A percentile compares a stretch with the other conserved stretches of the same genome.
Conservation (phyloP, 2,329 filamentous ascomycete species). For the Fusarium ambrosium region DNA sequence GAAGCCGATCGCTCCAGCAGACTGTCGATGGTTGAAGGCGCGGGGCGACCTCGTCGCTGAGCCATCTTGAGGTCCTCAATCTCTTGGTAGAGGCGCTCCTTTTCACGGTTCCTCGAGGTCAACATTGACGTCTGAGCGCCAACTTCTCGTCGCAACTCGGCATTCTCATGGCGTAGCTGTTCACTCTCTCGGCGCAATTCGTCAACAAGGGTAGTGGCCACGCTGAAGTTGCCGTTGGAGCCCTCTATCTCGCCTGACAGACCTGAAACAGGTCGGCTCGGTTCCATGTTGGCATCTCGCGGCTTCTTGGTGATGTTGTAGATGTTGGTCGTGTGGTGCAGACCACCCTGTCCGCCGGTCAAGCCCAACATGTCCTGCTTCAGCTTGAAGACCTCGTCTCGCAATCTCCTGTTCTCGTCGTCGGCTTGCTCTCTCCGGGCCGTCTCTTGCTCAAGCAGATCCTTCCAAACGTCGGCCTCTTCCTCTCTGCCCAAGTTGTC, state of each 20-base stretch:
- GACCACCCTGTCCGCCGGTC: constrained; percentile 51
- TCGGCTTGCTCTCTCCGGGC: constrained; percentile 90
- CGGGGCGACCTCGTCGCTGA: constrained; percentile 76
- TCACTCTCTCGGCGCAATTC: constrained; percentile 78
- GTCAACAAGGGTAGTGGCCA: constrained; percentile 78
- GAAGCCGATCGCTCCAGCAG: constrained; percentile 96
- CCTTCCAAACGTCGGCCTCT: constrained; percentile 91
- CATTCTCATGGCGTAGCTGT: constrained; percentile 90
- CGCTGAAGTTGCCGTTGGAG: constrained; percentile 66
- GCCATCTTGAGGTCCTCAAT: constrained; percentile 96
- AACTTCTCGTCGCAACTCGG: constrained; percentile 90
- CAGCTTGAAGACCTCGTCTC: constrained; percentile 85
- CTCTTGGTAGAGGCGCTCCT: constrained; percentile 94
- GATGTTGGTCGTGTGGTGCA: constrained; percentile 74
- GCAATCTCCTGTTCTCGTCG: constrained; percentile 85
- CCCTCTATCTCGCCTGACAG: constrained; percentile 66
- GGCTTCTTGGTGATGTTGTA: constrained; percentile 74
- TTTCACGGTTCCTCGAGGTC: constrained; percentile 94
- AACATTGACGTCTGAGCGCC: constrained; percentile 98
- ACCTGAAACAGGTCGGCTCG: constrained; percentile 64
- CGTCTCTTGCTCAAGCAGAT: constrained; percentile 92
- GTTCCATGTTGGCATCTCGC: constrained; percentile 60
- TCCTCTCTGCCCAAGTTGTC: constrained; percentile 68
- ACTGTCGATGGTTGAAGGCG: constrained; percentile 82
- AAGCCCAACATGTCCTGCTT: constrained; percentile 68